Conservation (phyloP, 2,329 filamentous ascomycete species). For the Fusarium papillatum region DNA sequence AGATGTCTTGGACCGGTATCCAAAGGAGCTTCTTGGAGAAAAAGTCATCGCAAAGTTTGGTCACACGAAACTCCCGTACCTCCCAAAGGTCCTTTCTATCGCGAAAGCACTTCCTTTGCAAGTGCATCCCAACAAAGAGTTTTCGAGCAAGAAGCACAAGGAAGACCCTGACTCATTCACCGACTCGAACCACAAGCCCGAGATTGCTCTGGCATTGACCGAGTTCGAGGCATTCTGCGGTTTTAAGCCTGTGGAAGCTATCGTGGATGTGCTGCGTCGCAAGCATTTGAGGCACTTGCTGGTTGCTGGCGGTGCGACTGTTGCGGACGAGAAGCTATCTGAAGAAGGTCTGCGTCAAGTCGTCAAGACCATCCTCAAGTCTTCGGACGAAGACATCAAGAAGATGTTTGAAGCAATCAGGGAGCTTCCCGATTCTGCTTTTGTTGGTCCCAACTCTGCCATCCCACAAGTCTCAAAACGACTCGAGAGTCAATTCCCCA, state of each 20-base stretch:
- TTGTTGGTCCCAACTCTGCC: conserved; percentile 62
- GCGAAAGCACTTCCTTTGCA: conserved; percentile 82
- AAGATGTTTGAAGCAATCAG: conserved; percentile 34
- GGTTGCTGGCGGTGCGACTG: conserved; percentile 27
- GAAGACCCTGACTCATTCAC: conserved; percentile 75
- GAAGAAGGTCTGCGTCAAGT: conserved; percentile 64
- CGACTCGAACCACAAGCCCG: conserved; percentile 84
- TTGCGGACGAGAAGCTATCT: conserved; percentile 56
- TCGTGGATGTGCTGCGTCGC: conserved; percentile 70
- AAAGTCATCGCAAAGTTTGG: conserved; percentile 72
- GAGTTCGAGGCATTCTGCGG: conserved; percentile 84
- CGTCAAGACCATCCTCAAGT: conserved; percentile 66
- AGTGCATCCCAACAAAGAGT: conserved; percentile 79
- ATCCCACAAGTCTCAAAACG: conserved; percentile 75
- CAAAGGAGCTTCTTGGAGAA: conserved; percentile 74
- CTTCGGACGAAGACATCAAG: conserved; percentile 56
- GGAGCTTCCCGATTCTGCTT: conserved; percentile 61
- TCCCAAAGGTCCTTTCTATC: conserved; percentile 84
- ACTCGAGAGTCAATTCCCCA: conserved; percentile 74
- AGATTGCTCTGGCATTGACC: conserved; percentile 80
- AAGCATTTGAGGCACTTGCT: conserved; percentile 40
- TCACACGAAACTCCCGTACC: conserved; percentile 73
- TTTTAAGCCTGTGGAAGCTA: conserved; percentile 75
- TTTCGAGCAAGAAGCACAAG: conserved; percentile 74
- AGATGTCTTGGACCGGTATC: conserved; percentile 72